Evolutionary conservation across 1,139 yeast species (phyloP).

Genomic region (Geotrichum phurueaensis): DNA sequence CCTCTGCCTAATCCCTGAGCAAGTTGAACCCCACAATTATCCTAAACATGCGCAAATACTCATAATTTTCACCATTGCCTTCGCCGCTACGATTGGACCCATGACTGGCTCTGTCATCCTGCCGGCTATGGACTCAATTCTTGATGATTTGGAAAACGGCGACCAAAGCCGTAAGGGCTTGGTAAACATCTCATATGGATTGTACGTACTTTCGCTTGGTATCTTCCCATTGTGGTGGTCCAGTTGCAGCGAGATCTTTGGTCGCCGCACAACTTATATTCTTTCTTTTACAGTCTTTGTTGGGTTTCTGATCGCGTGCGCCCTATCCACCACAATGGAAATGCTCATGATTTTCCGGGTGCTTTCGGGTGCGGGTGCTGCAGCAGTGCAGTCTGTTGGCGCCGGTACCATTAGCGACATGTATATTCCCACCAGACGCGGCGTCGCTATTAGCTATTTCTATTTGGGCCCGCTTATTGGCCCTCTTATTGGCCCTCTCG

Average conservation of each 20-base stretch:
- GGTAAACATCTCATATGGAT: constrained; percentile 76
- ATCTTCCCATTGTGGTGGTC: constrained; percentile 90
- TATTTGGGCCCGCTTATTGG: constrained; percentile 80
- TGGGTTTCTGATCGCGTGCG: constrained; percentile 67
- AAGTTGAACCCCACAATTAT: constrained; percentile 63
- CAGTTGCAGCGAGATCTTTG: constrained; percentile 60
- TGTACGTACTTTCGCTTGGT: constrained; percentile 67
- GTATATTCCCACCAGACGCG: constrained; percentile 61
- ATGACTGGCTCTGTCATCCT: constrained; percentile 85
- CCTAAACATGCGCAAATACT: constrained; percentile 45
- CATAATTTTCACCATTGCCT: constrained; percentile 62
- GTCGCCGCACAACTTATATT: constrained; percentile 68
- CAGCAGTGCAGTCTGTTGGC: constrained; percentile 83
- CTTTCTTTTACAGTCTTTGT: constrained; percentile 58
- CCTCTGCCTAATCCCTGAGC: constrained; percentile 60
- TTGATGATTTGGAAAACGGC: constrained; percentile 29
- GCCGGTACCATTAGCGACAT: constrained; percentile 84
- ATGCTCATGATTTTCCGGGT: constrained; percentile 64
- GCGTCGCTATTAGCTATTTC: constrained; percentile 73
- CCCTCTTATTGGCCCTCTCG: constrained; percentile 72
- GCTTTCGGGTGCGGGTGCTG: constrained; percentile 73
- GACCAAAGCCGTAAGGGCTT: constrained; percentile 38
- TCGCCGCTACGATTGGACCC: constrained; percentile 77
- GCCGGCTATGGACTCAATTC: constrained; percentile 54
- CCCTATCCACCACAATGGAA: constrained; percentile 56